Evolutionary conservation across 805 yeast species (phyloP), one percentile per base, ranked within the genome.

Genomic region (Candida coleopterorum): DNA sequence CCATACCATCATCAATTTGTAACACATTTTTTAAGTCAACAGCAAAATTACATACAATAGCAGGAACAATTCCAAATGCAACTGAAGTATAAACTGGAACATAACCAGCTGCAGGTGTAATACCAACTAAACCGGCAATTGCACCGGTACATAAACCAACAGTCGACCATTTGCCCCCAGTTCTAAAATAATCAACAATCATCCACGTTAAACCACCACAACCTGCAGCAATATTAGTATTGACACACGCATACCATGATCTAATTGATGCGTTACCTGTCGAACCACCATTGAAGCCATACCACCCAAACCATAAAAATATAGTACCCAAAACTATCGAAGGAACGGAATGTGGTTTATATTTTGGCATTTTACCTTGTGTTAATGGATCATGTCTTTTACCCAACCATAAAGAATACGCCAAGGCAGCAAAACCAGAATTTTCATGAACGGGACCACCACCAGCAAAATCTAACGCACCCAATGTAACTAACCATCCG

Each of bases 251-350:
- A 70, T 88, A 88, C 84, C 87, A 86, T 40, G 96, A 89, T 67
- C 97, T 82, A 58, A 93, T 79, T 44, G 90, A 66, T 25, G 96
- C 85, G 56, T 87, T 83, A 62, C 96, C 97, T 34, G 97, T 85
- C 32, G 96, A 87, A 52, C 97, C 97, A 63, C 96, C 97, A 74
- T 93, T 93, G 79, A 93, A 93, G 27, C 96, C 97, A 55, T 88
- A 88, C 98, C 98, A 93, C 25, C 97, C 98, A 53, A 93, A 88
- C 96, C 97, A 90, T 50, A 93, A 75, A 70, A 93, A 85, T 9
- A 86, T 82, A 15, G 97, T 88, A 38, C 98, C 98, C 40, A 93
- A 65, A 12, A 89, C 96, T 40, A 88, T 86, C 32, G 88, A 77
- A 7, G 95, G 76, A 25, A 90, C 95, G 16, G 93, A 83, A 60